Percentiles rank a stretch among this genome's conserved stretches.
phyloP scores from a whole-genome alignment of 2,329 filamentous ascomycete species.

The Alternaria longipes region DNA sequence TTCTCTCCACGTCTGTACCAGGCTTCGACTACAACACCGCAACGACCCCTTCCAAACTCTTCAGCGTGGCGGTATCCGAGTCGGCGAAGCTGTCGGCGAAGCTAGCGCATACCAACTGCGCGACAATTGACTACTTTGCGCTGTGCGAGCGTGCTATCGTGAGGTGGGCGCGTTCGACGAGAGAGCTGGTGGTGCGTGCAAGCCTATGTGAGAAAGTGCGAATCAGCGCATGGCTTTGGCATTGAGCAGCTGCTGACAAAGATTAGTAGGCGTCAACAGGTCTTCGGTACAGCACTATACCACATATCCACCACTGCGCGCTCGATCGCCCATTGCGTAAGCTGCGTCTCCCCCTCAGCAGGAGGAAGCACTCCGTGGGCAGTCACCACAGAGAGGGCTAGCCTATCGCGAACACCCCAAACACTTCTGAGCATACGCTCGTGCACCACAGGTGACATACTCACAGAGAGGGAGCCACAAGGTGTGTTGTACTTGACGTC shows the following conservation, averaged over 20 bases:
- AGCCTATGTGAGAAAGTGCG: slow-evolving; percentile 14
- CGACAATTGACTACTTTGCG: slow-evolving; percentile 4
- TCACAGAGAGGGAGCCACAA: neutral
- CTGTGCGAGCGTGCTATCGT: slow-evolving; percentile 5
- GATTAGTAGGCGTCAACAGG: neutral
- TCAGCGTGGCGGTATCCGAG: neutral
- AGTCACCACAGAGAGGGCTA: neutral
- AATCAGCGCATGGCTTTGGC: slow-evolving; percentile 1
- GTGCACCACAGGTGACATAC: slow-evolving; percentile 1
- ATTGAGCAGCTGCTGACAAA: slow-evolving; percentile 12
- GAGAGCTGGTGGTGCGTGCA: slow-evolving; percentile 10
- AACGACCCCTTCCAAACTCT: neutral
- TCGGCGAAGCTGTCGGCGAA: slow-evolving; percentile 22
- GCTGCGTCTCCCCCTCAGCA: slow-evolving; percentile 2
- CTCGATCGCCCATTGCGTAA: neutral
- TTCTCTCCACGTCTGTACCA: slow-evolving; percentile 18
- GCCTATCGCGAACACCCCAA: neutral
- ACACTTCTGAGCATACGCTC: slow-evolving; percentile 4
- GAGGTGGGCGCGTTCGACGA: slow-evolving; percentile 4
- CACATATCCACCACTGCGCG: neutral
- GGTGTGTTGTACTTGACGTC: neutral
- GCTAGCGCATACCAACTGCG: slow-evolving; percentile 7
- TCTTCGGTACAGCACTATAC: neutral
- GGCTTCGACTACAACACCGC: slow-evolving; percentile 12
- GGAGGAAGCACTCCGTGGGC: neutral